Percentiles rank a stretch among this genome's conserved stretches.
These are phyloP conservation scores for Scedosporium boydii DNA, from an alignment of 2,329 filamentous ascomycete genomes.

Conservation along the genomic window DNA sequence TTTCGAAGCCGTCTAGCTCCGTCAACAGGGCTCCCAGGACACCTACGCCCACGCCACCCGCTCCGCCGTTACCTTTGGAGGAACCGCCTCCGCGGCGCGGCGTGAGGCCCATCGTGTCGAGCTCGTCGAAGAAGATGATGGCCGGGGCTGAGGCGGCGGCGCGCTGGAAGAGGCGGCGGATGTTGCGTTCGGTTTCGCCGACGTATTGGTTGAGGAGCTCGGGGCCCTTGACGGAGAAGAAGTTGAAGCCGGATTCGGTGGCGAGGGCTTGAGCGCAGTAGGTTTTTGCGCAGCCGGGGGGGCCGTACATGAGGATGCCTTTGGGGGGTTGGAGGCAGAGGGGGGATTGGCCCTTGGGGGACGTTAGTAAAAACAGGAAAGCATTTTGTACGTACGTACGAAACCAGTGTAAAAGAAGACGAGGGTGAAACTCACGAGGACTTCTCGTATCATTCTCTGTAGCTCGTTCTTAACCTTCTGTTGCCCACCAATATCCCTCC, in stretches of 20 bases:
- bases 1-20: conserved; percentile 92
- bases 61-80: conserved; percentile 22
- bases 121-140: conserved; percentile 96
- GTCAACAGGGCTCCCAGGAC: conserved; percentile 83
- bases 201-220: conserved; percentile 97
- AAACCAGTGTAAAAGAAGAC: conserved; percentile 7
- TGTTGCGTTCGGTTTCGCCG: conserved; percentile 79
- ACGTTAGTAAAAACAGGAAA: not conserved
- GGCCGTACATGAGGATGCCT: conserved; percentile 81
- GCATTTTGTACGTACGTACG: too few species aligned
- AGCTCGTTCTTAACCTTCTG: conserved; percentile 59
- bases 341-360: conserved; percentile 17
- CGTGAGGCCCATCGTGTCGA: conserved; percentile 69
- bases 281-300: conserved; percentile 91
- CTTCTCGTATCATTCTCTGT: conserved; percentile 36
- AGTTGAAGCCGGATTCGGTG: conserved; percentile 84
- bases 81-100: conserved; percentile 33
- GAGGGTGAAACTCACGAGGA: conserved; percentile 19
- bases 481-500: conserved; percentile 83
- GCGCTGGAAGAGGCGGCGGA: conserved; percentile 77
- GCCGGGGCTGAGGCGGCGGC: conserved; percentile 78
- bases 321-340: conserved; percentile 54
- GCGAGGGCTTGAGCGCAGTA: conserved; percentile 85
- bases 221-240: conserved; percentile 87
- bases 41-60: conserved; percentile 56